These are phyloP conservation scores for Colletotrichum sp. DNA, from an alignment of 2,329 filamentous ascomycete species.

Conservation along the genomic window DNA sequence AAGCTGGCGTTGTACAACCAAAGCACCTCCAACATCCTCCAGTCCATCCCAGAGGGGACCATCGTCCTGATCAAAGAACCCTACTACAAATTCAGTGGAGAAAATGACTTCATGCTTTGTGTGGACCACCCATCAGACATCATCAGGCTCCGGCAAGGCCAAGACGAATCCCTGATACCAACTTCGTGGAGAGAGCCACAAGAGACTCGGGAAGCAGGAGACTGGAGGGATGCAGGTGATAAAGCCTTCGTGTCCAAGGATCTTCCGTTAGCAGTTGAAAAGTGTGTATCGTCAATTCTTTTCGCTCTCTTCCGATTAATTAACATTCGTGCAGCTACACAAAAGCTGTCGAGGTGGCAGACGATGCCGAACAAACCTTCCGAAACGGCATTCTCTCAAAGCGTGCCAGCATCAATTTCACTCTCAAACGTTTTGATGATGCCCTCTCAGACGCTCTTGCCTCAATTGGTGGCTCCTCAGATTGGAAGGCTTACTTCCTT, in stretches of 20 bases:
- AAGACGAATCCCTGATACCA: conserved; percentile 23
- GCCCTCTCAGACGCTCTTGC: conserved; percentile 35
- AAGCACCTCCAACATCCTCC: conserved; percentile 32
- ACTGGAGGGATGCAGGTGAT: conserved; percentile 23
- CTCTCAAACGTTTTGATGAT: conserved; percentile 34
- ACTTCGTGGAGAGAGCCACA: background rate
- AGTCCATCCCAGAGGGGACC: conserved; percentile 32
- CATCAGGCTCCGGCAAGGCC: conserved; percentile 28
- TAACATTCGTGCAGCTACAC: conserved; percentile 29
- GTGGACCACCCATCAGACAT: conserved; percentile 39
- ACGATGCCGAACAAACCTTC: conserved; percentile 20
- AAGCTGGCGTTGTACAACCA: conserved; percentile 43
- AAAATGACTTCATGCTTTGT: conserved; percentile 34
- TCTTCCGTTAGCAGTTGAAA: conserved; percentile 34
- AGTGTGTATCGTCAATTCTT: conserved; percentile 22
- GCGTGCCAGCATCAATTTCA: conserved; percentile 33
- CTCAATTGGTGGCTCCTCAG: conserved; percentile 23
- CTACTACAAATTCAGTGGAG: conserved; percentile 35
- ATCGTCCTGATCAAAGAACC: conserved; percentile 40
- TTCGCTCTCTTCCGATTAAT: background rate
- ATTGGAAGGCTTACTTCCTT: conserved; percentile 37
- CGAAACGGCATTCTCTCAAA: conserved; percentile 29
- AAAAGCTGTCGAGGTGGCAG: conserved; percentile 31
- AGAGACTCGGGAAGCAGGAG: conserved; percentile 6
- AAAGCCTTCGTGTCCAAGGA: conserved; percentile 30